A percentile compares a stretch with the other conserved stretches of the same genome.
Evolutionary conservation across 441 rosid genomes (phyloP).

Genomic region (Cnidoscolus chayamansa): DNA sequence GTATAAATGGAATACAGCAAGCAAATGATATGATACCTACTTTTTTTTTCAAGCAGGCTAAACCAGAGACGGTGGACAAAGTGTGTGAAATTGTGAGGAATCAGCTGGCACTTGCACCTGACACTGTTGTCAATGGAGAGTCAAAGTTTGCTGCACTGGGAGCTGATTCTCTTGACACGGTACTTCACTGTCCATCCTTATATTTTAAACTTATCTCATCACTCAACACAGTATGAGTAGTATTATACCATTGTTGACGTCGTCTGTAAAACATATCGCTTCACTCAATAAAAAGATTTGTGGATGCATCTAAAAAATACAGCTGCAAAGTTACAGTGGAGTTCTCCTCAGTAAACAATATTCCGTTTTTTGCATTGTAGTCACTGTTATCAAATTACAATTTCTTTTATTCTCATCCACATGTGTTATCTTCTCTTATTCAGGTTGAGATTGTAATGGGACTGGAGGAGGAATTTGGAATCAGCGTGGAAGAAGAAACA

Average conservation of each 20-base stretch:
- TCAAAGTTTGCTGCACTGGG: slow-evolving; percentile 46
- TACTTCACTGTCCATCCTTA: slow-evolving; percentile 5
- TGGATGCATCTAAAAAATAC: too few species aligned
- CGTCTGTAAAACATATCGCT: not conserved
- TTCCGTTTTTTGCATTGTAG: not conserved
- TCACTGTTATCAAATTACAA: too few species aligned
- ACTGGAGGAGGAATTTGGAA: slow-evolving; percentile 66
- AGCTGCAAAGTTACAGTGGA: not conserved
- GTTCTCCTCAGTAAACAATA: not conserved
- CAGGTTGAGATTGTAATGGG: slow-evolving; percentile 64
- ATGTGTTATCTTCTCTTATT: not conserved
- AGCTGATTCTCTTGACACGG: slow-evolving; percentile 55
- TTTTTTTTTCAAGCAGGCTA: slow-evolving; percentile 30
- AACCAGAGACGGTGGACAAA: slow-evolving; percentile 39
- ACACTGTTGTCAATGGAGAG: slow-evolving; percentile 36
- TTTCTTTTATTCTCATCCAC: not conserved
- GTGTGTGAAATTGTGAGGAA: slow-evolving; percentile 48
- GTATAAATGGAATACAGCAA: not conserved
- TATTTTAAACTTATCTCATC: not conserved
- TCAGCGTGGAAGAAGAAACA: slow-evolving; percentile 62
- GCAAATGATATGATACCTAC: not conserved
- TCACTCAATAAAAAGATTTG: too few species aligned
- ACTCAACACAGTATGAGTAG: not conserved
- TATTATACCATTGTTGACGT: not conserved
- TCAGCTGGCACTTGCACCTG: slow-evolving; percentile 44